phyloP scores from a whole-genome alignment of 176 grass and related monocot species.

The Leersia perrieri region DNA sequence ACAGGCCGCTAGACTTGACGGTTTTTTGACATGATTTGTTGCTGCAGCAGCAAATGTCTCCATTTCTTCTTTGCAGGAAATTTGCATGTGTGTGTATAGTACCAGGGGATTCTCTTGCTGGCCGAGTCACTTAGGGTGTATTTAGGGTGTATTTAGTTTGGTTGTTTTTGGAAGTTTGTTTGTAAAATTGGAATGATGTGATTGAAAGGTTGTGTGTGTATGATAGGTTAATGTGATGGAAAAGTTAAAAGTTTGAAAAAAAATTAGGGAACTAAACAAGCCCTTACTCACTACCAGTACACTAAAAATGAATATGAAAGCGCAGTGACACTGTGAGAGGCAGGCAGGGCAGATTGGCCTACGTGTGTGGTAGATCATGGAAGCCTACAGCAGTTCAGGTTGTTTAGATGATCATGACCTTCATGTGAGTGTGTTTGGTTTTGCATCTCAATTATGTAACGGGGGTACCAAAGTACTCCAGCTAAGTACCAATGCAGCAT shows the following conservation, averaged over 20 bases:
- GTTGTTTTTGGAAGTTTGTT: too few species aligned
- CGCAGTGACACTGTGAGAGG: background rate
- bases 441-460: background rate
- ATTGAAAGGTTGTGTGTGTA: too few species aligned
- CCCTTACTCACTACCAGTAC: background rate
- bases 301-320: background rate
- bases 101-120: conserved; percentile 10
- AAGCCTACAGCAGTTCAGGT: background rate
- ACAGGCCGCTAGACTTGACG: conserved; percentile 22
- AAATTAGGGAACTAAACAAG: too few species aligned
- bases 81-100: conserved; percentile 24
- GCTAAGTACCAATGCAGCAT: background rate
- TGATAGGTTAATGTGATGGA: too few species aligned
- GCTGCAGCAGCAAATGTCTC: background rate
- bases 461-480: background rate
- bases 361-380: background rate
- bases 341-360: background rate
- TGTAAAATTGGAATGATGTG: too few species aligned
- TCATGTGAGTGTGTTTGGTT: background rate
- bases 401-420: background rate
- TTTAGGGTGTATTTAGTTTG: too few species aligned
- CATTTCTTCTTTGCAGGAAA: background rate
- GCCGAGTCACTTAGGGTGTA: too few species aligned
- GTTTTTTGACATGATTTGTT: conserved; percentile 35
- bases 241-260: too few species aligned